Conservation (phyloP, 108 stramenopile species). For the Cyclostephanos invisitatus region DNA sequence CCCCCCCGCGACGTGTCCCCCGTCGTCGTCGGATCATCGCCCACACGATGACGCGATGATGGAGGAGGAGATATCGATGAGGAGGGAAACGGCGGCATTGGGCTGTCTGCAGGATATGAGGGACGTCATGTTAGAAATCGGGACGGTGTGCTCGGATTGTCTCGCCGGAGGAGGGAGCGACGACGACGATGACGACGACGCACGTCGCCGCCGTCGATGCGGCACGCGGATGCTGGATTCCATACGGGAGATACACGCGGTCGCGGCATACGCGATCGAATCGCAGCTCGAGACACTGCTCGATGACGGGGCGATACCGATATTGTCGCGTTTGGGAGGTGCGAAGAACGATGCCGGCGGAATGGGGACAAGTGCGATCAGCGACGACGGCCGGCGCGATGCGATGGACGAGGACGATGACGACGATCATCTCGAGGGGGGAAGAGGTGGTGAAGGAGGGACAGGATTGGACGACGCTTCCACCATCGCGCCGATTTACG, state of each 20-base stretch:
- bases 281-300: conserved; percentile 43
- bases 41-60: conserved; percentile 9
- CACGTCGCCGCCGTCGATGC: neutral
- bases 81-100: conserved; percentile 36
- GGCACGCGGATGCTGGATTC: conserved; percentile 8
- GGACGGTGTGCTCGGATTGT: conserved; percentile 4
- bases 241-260: conserved; percentile 21
- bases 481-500: conserved; percentile 36
- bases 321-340: conserved; percentile 23
- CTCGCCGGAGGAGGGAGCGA: neutral
- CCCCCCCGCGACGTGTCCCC: neutral
- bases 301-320: conserved; percentile 25
- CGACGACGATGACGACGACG: neutral
- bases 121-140: conserved; percentile 30
- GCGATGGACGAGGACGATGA: conserved; percentile 13
- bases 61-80: conserved; percentile 33
- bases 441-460: conserved; percentile 5
- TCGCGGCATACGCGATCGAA: conserved; percentile 41
- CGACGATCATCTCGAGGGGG: conserved; percentile 10
- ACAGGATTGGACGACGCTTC: neutral
- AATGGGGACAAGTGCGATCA: neutral
- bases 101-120: conserved; percentile 35
- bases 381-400: neutral
- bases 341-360: neutral
- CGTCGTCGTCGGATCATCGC: neutral